Conservation (phyloP, 2,329 filamentous ascomycete genomes). For the Seiridium unicorne region DNA sequence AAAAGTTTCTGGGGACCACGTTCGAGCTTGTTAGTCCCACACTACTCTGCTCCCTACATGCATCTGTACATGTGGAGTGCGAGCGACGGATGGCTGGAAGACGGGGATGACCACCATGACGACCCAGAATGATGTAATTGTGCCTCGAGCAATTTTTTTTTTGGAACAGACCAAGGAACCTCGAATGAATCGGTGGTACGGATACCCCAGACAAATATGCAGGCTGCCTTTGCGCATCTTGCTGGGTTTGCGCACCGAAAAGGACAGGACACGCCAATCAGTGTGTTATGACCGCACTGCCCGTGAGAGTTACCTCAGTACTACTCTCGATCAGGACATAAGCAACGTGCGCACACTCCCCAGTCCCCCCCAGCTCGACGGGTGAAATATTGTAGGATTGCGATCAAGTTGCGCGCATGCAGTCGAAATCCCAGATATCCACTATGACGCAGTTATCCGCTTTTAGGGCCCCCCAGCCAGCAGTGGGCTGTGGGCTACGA, state of each 20-base stretch:
- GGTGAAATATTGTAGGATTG: neutral
- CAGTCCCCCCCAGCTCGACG: neutral
- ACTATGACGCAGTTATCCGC: slow-evolving; percentile 2
- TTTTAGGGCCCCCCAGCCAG: neutral
- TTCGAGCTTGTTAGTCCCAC: neutral
- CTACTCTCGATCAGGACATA: no score
- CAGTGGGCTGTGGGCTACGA: neutral
- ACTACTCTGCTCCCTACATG: neutral
- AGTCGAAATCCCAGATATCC: neutral
- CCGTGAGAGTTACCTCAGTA: no score
- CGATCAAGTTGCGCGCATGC: neutral
- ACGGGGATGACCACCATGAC: neutral
- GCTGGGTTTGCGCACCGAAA: no score
- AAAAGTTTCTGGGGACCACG: neutral
- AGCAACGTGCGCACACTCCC: no score
- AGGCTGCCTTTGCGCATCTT: neutral
- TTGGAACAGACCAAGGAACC: no score
- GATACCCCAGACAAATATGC: neutral
- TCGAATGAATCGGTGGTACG: no score
- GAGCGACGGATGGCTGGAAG: neutral
- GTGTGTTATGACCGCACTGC: no score
- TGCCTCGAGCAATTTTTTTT: neutral
- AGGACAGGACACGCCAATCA: no score
- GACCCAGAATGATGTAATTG: slow-evolving; percentile 6
- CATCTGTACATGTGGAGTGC: neutral